Evolutionary conservation across 2,329 filamentous ascomycete genomes (phyloP), one percentile per base, ranked within the genome.

Genomic region (Aspergillus sp.): DNA sequence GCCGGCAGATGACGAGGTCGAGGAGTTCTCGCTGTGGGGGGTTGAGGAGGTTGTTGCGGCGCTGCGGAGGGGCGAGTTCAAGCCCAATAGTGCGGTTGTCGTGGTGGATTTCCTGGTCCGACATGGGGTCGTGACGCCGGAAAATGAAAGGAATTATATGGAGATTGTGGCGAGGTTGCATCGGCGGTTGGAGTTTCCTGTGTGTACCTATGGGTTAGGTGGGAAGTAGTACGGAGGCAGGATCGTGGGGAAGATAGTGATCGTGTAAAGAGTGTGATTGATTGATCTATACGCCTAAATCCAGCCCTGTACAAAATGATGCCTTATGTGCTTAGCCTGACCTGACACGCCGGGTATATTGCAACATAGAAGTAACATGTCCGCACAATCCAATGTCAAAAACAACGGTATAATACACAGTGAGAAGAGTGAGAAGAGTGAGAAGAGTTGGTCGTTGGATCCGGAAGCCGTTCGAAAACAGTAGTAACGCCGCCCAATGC

Each of bases 101-200:
- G 55, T 68, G 16, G 51, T 72, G 9, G 64, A 69, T 13, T 69
- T 68, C 52, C 60, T 73, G 14, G 64, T 72, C 43, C 48, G 61
- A 33, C 65, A 66, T 57, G 65, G 68, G 1, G 55, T 71, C 22
- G 10, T 72, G 16, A 69, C 41, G 1, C 20, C 47, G 6, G 66
- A 70, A 40, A 65, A 60, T 19, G 65, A 71, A 50, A 45, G 52
- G 11, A 38, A 62, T 35, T 66, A 64, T 45, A n/a, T 64, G 13
- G 65, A 69, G 44, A 67, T 73, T 32, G 43, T 64, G 17, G 46
- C 58, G 1, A 51, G 66, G 11, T 47, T 73, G 26, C 67, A 72
- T 60, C 61, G 65, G 2, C 40, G 47, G 24, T 38, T 59, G 13
- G 38, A 42, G 16, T 49, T 42, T 17, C 47, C 19, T 42, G 9